phyloP scores from a whole-genome alignment of 495 filamentous ascomycete genomes.

The Chaetomidium leptoderma region DNA sequence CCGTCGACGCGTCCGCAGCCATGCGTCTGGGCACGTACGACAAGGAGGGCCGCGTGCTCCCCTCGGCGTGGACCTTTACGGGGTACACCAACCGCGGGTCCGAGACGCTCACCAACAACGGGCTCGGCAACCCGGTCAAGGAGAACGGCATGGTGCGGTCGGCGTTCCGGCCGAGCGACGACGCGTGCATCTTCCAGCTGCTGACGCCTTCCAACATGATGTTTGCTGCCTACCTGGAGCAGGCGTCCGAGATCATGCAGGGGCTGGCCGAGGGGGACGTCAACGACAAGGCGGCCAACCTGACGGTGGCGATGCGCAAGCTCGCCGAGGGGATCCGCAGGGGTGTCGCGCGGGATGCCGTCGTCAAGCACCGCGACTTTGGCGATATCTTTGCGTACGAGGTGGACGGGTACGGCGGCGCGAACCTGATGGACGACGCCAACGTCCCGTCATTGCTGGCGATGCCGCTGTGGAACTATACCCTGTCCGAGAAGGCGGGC shows the following conservation, averaged over 20 bases:
- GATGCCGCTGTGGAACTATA: constrained; percentile 34
- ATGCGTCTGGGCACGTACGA: constrained; percentile 58
- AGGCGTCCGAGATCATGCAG: constrained; percentile 51
- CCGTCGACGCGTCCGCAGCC: constrained; percentile 53
- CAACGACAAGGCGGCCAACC: constrained; percentile 35
- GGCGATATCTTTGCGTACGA: constrained; percentile 57
- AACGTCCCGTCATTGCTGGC: constrained; percentile 58
- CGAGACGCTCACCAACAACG: constrained; percentile 59
- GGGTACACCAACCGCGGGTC: constrained; percentile 53
- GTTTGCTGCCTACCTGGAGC: constrained; percentile 55
- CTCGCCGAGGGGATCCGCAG: constrained; percentile 48
- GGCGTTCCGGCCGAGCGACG: constrained; percentile 61
- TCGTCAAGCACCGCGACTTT: constrained; percentile 34
- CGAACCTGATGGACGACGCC: constrained; percentile 62
- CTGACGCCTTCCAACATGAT: constrained; percentile 63
- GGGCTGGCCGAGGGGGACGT: constrained; percentile 35
- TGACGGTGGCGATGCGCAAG: constrained; percentile 48
- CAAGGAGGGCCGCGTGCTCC: constrained; percentile 49
- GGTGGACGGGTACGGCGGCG: constrained; percentile 56
- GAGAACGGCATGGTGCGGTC: constrained; percentile 59
- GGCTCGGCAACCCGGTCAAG: constrained; percentile 56
- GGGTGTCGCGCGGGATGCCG: constrained; percentile 46
- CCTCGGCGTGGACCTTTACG: constrained; percentile 54
- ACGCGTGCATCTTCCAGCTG: constrained; percentile 56
- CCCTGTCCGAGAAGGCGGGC: constrained; percentile 3